phyloP scores from a whole-genome alignment of 73 alveolate genomes.

The Paramecium caudatum region DNA sequence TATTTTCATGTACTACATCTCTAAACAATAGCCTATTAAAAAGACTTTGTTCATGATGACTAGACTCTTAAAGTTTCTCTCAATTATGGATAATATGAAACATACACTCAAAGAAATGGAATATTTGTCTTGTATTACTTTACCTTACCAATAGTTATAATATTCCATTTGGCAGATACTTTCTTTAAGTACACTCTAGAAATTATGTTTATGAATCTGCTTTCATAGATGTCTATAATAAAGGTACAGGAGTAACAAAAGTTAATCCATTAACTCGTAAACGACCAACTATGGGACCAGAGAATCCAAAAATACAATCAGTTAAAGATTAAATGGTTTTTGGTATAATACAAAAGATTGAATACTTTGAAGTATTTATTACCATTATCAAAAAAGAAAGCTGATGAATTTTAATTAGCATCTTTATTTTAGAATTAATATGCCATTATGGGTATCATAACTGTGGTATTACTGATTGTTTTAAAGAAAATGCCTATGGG shows the following conservation, averaged over 20 bases:
- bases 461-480: conserved; percentile 6
- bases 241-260: conserved; percentile 26
- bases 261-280: conserved; percentile 33
- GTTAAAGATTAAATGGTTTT: conserved; percentile 27
- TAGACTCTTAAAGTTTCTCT: conserved; percentile 9
- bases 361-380: conserved; percentile 35
- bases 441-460: neutral
- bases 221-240: conserved; percentile 41
- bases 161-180: conserved; percentile 63
- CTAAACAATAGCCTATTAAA: neutral
- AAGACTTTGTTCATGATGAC: conserved; percentile 45
- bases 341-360: conserved; percentile 32
- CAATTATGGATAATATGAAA: conserved; percentile 53
- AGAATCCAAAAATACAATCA: neutral
- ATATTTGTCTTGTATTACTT: conserved; percentile 17
- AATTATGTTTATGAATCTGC: conserved; percentile 55
- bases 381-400: neutral
- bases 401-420: conserved; percentile 17
- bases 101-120: conserved; percentile 26
- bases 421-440: conserved; percentile 34
- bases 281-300: neutral
- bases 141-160: conserved; percentile 1
- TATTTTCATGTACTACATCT: neutral
- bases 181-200: conserved; percentile 14
- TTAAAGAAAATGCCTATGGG: conserved; percentile 68